Base-by-base conservation (phyloP, 75 land plant genomes). In the Picea sitchensis region DNA sequence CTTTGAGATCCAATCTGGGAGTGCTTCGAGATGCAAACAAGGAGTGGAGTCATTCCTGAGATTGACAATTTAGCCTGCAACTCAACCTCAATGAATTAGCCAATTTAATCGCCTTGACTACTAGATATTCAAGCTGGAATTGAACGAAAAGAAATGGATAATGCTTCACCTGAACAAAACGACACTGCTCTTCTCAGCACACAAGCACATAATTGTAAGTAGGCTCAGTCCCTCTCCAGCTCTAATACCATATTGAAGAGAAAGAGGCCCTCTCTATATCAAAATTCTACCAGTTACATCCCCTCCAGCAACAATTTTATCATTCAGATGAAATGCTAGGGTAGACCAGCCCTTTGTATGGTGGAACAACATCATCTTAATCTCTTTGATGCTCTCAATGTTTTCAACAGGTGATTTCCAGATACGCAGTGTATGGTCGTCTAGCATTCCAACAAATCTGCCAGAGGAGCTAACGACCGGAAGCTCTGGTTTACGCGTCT, bases 281-380 rank as follows among this genome's bases (percentile, higher is more conserved):
- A 93, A 83, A 76, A 97, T 91, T 32, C 92, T 90, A 15, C 99
- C 98, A 36, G 81, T 87, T 18, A 77, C 78, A 80, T 97, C 99
- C 71, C 98, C 95, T 61, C 89, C 99, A 73, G 98, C 95, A 59
- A 97, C 88, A 47, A 90, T 84, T 61, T 88, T 90, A 51, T 93
- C 91, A 65, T 84, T 86, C 21, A 87, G 87, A 82, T 97, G 26
- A 61, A 97, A 94, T 56, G 99, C 98, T 69, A 95, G 75, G 23
- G 81, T 82, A 15, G 82, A 80, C 32, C 92, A 81, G 23, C 71
- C 60, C 77, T 86, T 88, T 58, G 93, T 88, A 57, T 94, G 98
- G 80, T 90, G 98, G 73, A 97, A 65, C 15, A 80, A 72, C 21
- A 89, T 84, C 51, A 78, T 82, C 78, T 87, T 86, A n/a, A 86